Conservation (phyloP, 148 eudicot species). For the Fagopyrum tataricum region DNA sequence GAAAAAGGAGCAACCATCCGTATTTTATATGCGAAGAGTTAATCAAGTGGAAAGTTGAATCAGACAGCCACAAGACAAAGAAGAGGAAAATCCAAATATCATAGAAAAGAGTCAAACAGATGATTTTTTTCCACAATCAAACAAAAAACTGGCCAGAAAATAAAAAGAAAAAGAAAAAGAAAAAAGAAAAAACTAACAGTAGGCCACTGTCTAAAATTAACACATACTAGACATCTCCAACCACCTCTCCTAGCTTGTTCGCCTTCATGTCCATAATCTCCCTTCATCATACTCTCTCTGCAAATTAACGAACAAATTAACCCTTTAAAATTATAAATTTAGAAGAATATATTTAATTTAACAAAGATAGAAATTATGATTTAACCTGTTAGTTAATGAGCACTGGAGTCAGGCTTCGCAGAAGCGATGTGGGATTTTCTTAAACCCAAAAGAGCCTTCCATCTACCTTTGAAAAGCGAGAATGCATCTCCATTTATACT, state of each 20-base stretch:
- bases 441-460: conserved; percentile 77
- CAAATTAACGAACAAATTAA: not conserved
- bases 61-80: conserved; percentile 10
- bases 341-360: not conserved
- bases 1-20: too few relatives aligned
- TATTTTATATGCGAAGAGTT: too few relatives aligned
- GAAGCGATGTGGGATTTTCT: conserved; percentile 68
- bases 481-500: conserved; percentile 14
- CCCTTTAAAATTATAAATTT: not conserved
- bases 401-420: conserved; percentile 26
- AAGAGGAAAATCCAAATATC: not conserved
- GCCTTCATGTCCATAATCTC: not conserved
- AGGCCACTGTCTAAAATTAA: not conserved
- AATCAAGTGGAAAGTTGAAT: too few relatives aligned
- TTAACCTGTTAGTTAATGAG: not conserved
- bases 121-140: not conserved
- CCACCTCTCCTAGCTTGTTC: not conserved
- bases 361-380: not conserved
- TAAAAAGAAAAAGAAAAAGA: not conserved
- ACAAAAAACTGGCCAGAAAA: not conserved
- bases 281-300: not conserved
- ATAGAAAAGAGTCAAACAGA: not conserved
- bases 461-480: conserved; percentile 34
- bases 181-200: not conserved
- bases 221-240: not conserved